Evolutionary conservation across 164 flowering plant species (phyloP).

Genomic region (Vitis vinifera): ASM3070453v1 NC_081810.1:18724501-18725000

Average conservation of each 20-base stretch:
- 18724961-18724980: no score
- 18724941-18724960: no score
- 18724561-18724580: slow-evolving; percentile 30
- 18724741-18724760: slow-evolving; percentile 40
- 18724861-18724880: slow-evolving; percentile 25
- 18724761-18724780: slow-evolving; percentile 43
- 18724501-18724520: slow-evolving; percentile 42
- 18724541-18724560: slow-evolving; percentile 36
- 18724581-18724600: slow-evolving; percentile 38
- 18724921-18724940: slow-evolving; percentile 28
- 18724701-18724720: slow-evolving; percentile 35
- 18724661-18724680: slow-evolving; percentile 32
- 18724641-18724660: slow-evolving; percentile 36
- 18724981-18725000: no score
- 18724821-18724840: slow-evolving; percentile 35
- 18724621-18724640: slow-evolving; percentile 35
- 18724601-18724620: slow-evolving; percentile 37
- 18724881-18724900: no score
- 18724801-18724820: slow-evolving; percentile 43
- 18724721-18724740: slow-evolving; percentile 26
- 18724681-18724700: slow-evolving; percentile 33
- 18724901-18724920: slow-evolving; percentile 16
- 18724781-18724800: slow-evolving; percentile 32
- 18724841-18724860: slow-evolving; percentile 28
- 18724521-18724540: slow-evolving; percentile 39